These are phyloP conservation scores for Haberlea rhodopensis DNA, from an alignment of 257 asterid genomes.

Conservation along the genomic window DNA sequence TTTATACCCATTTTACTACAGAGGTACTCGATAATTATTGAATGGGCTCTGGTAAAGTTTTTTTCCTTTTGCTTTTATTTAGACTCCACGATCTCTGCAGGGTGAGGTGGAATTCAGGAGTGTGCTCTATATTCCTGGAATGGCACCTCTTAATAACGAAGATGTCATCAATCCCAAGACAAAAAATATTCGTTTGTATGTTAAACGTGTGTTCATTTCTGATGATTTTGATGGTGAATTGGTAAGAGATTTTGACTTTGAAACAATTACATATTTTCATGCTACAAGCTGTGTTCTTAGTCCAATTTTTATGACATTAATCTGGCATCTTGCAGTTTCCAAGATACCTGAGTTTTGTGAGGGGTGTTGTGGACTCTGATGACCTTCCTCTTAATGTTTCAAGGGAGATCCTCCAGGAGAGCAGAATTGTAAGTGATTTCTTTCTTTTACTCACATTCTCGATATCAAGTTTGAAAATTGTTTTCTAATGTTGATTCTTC, in stretches of 20 bases:
- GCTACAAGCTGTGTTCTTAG: background rate
- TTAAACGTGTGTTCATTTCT: slow-evolving; percentile 93
- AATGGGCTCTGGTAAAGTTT: slow-evolving; percentile 11
- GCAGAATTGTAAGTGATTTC: slow-evolving; percentile 76
- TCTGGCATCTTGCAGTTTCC: slow-evolving; percentile 69
- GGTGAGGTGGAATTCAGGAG: slow-evolving; percentile 99
- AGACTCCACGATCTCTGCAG: slow-evolving; percentile 42
- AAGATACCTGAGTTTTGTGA: slow-evolving; percentile 96
- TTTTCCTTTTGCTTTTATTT: background rate
- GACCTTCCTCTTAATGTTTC: slow-evolving; percentile 99
- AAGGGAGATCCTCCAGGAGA: slow-evolving; percentile 97
- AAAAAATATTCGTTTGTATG: slow-evolving; percentile 84
- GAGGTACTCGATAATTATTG: slow-evolving; percentile 54
- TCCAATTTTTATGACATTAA: slow-evolving; percentile 1
- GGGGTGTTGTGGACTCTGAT: slow-evolving; percentile 95
- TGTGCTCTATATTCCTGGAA: slow-evolving; percentile 90
- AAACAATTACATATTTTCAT: background rate
- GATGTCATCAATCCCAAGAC: slow-evolving; percentile 94
- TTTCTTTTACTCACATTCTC: background rate
- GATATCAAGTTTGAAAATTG: background rate
- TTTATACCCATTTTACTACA: slow-evolving; percentile 87
- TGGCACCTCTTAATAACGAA: slow-evolving; percentile 97
- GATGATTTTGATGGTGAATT: slow-evolving; percentile 99
- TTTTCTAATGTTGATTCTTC: background rate
- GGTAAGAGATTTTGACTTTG: slow-evolving; percentile 46